Base-by-base conservation (phyloP, 1,284 basidiomycete genomes). In the Fomitopsis palustris region DNA sequence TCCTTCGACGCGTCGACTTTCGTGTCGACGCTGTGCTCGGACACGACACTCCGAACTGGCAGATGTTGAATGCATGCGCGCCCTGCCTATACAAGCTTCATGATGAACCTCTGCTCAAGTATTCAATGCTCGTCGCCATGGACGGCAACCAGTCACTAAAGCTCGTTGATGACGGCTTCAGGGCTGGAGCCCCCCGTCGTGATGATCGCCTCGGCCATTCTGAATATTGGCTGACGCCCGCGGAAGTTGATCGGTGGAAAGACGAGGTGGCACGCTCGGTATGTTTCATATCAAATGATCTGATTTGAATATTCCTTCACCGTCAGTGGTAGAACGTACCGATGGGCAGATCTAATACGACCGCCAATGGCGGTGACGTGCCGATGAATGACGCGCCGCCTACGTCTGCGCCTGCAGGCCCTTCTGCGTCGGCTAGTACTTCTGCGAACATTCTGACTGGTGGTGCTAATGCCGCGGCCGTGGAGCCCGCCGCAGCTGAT, bases 81-180 rank as follows among this genome's bases (percentile, higher is more conserved):
- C 60, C 69, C 0, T 74, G 71, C 53, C 54, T 65, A 39, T 70
- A 72, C 55, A 62, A 64, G 53, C 59, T 73, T 3, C 60, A 66
- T 6, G 64, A 66, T 14, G 73, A 74, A 53, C 47, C 45, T 0
- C n/a, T 53, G 0, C 57, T 74, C 5, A n/a, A 54, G 23, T 59
- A 59, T 5, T 57, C 62, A 0, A 53, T 70, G 1, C 60, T 73
- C 0, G 61, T 59, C 3, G 55, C 67, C 0, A 68, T 73, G 61
- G 73, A 75, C 54, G 73, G 72, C 12, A 74, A 75, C 43, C 63
- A 67, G 19, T 75, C 72, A 0, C 62, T 74, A 0, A 73, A 73
- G 56, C 64, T 71, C 0, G 57, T 68, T 14, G 60, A 64, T 53
- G 52, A 58, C 19, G 23, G 19, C 3, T 58, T 61, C 39, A 43